Evolutionary conservation across 1,284 basidiomycete genomes (phyloP), one percentile per base, ranked within the genome.

Genomic region (Ceratobasidium theobromae): DNA sequence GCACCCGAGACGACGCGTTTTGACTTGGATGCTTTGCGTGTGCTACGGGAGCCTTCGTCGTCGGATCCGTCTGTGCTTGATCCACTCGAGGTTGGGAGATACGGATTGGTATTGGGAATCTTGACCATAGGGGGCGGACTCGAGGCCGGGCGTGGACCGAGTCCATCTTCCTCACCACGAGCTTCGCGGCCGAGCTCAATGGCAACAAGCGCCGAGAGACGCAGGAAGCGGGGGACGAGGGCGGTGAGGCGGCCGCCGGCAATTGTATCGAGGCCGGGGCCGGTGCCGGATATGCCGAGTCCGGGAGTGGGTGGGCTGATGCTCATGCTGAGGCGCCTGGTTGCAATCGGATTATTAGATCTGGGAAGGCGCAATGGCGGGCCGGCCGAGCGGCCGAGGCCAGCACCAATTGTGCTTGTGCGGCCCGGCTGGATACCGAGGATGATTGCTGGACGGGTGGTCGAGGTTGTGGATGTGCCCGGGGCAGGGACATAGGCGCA

Each of bases 141-240:
- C 32, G 40, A 32, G 48, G 21, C 54, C 79, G 66, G 77, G 73
- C 60, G 79, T 74, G n/a, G 70, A 69, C 65, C 74, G 69, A 18
- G 38, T 23, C 71, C 68, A 32, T 70, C 69, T 25, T 72, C 72
- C 45, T 70, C 69, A 16, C 77, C 76, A 32, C 76, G 74, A 14
- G 75, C 74, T 72, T 90, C 88, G 33, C 84, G 79, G 14, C 86
- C 88, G 27, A 90, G 79, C 73, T 91, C 87, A 67, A 83, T 84
- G 21, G 86, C 85, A 2, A 90, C 85, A 52, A 91, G 77, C 35
- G 90, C 89, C 25, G 86, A 88, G 41, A 92, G 78, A 58, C 85
- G 79, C 68, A 93, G 75, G 72, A 92, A 93, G 23, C 87, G 79
- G 32, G 86, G 83, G 38, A 91, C 82, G 57, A 91, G 77, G 70